Evolutionary conservation across 164 flowering plant species (phyloP), one percentile per base, ranked within the genome.

Genomic region (Dillenia suffruticosa): DNA sequence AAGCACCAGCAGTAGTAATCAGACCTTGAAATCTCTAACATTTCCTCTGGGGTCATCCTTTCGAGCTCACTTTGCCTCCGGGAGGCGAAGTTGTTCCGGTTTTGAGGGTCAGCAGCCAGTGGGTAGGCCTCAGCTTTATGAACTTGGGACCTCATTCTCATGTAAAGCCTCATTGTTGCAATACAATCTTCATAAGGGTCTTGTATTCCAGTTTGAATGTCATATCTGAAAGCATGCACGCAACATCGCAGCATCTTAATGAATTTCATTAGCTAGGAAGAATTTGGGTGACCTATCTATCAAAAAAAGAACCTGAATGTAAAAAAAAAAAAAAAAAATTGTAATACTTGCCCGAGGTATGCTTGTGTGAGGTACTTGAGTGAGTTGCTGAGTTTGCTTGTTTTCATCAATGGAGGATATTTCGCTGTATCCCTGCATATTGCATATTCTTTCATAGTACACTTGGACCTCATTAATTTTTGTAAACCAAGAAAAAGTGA

Each of bases 361-460:
- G 90, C 79, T 70, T 82, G 92, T 44, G 92, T 78, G 13, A 92
- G 78, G 74, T 86, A 88, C 76, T 88, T 90, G 68, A 90, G 85
- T 13, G 98, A 83, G 79, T 93, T 90, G 82, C 97, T 88, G 46
- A 90, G 88, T 84, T 90, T 90, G 88, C 92, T 88, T 66, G 98
- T 85, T 72, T 90, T 90, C 97, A 90, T 81, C 79, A 93, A 62
- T 53, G 98, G 94, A 56, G 94, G 93, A 69, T 88, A 90, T 72
- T 88, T 83, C 61, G 98, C 94, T 10, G 90, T 88, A 63, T 87
- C 96, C 82, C 96, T 90, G 74, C 32, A 26, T 26, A 26, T 26
- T 2, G 3, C 3, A 5, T 26, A 26, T 26, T 26, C 32, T 26
- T 26, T 26, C 32, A 26, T 26, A 26, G 32, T 26, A 26, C 32